These are phyloP conservation scores for Colletotrichum sp. DNA, from an alignment of 2,329 filamentous ascomycete species.

Conservation along the genomic window DNA sequence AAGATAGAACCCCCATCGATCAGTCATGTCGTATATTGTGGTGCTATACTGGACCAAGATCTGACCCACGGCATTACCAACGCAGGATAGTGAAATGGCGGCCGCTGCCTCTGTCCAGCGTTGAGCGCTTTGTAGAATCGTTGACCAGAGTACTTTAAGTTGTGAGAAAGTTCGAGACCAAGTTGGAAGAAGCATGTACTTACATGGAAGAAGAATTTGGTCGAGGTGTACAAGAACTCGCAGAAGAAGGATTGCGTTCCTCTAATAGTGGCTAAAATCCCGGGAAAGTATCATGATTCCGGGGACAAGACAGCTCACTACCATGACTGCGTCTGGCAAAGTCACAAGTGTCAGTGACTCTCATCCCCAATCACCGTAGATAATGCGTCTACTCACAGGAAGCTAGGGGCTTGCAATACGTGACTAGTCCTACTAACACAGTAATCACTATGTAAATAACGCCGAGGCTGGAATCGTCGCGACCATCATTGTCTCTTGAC, in stretches of 20 bases:
- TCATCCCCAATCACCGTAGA: accelerated
- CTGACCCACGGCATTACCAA: not conserved
- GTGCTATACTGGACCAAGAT: not conserved
- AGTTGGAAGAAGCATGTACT: not conserved
- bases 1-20: not conserved
- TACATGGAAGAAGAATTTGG: not conserved
- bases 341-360: not conserved
- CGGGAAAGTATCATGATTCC: not conserved
- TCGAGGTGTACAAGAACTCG: not conserved
- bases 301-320: not conserved
- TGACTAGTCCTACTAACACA: not conserved
- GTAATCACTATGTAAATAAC: not conserved
- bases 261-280: not conserved
- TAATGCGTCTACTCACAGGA: not conserved
- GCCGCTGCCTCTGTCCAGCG: not conserved
- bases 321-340: not conserved
- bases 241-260: not conserved
- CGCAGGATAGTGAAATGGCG: not conserved
- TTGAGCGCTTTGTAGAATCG: not conserved
- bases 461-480: not conserved
- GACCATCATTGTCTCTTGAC: not conserved
- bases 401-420: not conserved
- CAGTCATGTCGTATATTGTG: not conserved
- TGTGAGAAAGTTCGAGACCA: not conserved
- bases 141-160: not conserved